A percentile compares a stretch with the other conserved stretches of the same genome.
Evolutionary conservation across 139 green algal genomes (phyloP).

Genomic region (Tetraselmis chui): DNA sequence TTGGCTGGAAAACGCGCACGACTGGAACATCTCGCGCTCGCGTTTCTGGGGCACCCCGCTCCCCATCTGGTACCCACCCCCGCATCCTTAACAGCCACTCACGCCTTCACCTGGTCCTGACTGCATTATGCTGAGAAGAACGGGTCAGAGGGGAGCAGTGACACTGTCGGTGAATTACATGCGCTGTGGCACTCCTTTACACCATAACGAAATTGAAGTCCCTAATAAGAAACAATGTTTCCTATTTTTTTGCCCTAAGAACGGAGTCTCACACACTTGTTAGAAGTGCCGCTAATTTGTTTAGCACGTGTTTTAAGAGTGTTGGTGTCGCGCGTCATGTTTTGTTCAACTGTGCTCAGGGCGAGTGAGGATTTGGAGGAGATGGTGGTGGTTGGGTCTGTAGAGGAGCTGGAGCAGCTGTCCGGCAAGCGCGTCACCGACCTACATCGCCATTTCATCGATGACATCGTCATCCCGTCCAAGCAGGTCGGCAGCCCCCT

Average conservation of each 20-base stretch:
- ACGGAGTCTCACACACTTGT: no score
- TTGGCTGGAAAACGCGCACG: slow-evolving; percentile 92
- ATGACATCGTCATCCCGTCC: slow-evolving; percentile 92
- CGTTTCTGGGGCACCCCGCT: slow-evolving; percentile 98
- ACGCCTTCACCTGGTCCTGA: no score
- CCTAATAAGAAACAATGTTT: no score
- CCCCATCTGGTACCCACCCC: slow-evolving; percentile 88
- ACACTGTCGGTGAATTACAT: background rate
- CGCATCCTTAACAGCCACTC: no score
- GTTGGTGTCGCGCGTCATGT: no score
- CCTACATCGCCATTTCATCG: slow-evolving; percentile 97
- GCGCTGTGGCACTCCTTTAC: background rate
- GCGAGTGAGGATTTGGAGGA: slow-evolving; percentile 75
- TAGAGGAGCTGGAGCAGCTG: slow-evolving; percentile 82
- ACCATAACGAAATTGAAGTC: no score
- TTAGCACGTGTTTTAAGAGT: no score
- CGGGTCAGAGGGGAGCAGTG: no score
- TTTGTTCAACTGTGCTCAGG: background rate
- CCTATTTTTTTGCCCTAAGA: no score
- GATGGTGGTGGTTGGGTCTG: slow-evolving; percentile 76
- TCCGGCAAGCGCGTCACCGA: slow-evolving; percentile 79
- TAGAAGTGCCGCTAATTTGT: no score
- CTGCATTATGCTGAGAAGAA: no score
- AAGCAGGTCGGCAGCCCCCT: no score
- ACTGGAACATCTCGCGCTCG: slow-evolving; percentile 78